Base-by-base conservation (phyloP, 2,329 filamentous ascomycete species). In the Fusarium citri region DNA sequence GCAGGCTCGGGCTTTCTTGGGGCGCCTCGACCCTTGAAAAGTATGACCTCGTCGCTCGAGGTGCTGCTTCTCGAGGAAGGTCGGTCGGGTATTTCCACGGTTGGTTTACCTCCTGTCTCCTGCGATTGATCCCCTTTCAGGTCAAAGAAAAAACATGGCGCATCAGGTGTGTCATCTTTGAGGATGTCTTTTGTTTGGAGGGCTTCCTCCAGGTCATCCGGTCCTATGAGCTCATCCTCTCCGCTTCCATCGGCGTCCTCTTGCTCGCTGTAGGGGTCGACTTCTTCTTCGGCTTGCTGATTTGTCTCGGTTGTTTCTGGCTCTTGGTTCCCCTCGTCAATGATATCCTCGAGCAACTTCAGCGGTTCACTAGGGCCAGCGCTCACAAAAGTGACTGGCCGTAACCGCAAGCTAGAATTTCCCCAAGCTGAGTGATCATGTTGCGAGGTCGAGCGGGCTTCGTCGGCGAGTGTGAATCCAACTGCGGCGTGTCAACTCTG, bases 31-130 rank as follows among this genome's bases (percentile, higher is more conserved):
- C 89, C 89, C 61, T 83, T 86, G 76, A 92, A 93, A 0, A 93
- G 74, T 48, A 94, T 89, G 8, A 93, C 82, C 69, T 97, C 79
- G 14, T 79, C 92, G 73, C 90, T 92, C 0, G 91, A 92, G 48
- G 64, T 76, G 37, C 68, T 76, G 12, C 74, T 73, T 23, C 69
- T 66, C 3, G 74, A 76, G 2, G 53, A 64, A 8, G 67, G 54
- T 40, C 68, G 65, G 11, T 74, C 69, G 16, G 74, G 69, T 16
- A 71, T 59, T 15, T 64, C 28, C 11, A 72, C 42, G 0, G 56
- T 26, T 20, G 47, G 25, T 18, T 12, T 20, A 25, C 51, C n/a
- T 14, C 22, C 15, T 25, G 42, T 63, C 8, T 48, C 26, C 15
- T 54, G 51, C 10, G 45, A 22, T 22, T 55, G 68, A 30, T 81